Evolutionary conservation across 2,329 filamentous ascomycete genomes (phyloP).

Genomic region (Lecanosticta acicola): DNA sequence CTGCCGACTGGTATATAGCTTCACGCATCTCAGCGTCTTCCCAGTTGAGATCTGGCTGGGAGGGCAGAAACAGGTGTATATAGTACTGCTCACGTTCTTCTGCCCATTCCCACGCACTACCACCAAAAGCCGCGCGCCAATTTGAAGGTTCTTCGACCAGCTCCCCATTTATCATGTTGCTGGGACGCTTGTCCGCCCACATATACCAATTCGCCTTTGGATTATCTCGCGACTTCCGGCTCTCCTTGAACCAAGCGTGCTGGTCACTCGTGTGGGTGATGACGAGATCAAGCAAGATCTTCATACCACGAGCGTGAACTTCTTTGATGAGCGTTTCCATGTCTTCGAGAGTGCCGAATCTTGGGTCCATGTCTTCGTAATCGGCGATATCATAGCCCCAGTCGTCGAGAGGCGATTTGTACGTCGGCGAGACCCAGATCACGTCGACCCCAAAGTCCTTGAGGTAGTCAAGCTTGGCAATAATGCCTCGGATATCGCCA

Average conservation of each 20-base stretch:
- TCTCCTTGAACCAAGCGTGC: conserved; percentile 56
- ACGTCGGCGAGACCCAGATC: conserved; percentile 63
- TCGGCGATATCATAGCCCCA: conserved; percentile 66
- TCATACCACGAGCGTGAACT: conserved; percentile 59
- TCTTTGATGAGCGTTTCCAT: conserved; percentile 58
- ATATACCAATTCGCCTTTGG: conserved; percentile 53
- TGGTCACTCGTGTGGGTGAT: conserved; percentile 69
- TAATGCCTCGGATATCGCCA: conserved; percentile 59
- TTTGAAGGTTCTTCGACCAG: conserved; percentile 64
- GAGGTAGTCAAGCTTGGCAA: conserved; percentile 55
- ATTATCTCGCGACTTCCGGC: conserved; percentile 45
- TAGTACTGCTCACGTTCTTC: conserved; percentile 70
- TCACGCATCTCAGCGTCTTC: conserved; percentile 62
- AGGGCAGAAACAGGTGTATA: conserved; percentile 66
- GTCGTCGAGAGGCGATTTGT: conserved; percentile 56
- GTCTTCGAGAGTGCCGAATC: conserved; percentile 62
- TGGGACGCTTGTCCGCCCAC: conserved; percentile 48
- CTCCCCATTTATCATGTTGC: conserved; percentile 14
- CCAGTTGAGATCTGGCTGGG: conserved; percentile 85
- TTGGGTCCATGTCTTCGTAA: conserved; percentile 59
- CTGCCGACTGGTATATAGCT: conserved; percentile 59
- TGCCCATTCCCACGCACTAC: conserved; percentile 63
- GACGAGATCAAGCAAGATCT: conserved; percentile 68
- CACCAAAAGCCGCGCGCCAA: conserved; percentile 60
- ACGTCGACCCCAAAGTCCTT: conserved; percentile 56